Percentiles rank a stretch among this genome's conserved stretches.
Conservation (phyloP, 345 rosid species). For the Reutealis trisperma region DNA sequence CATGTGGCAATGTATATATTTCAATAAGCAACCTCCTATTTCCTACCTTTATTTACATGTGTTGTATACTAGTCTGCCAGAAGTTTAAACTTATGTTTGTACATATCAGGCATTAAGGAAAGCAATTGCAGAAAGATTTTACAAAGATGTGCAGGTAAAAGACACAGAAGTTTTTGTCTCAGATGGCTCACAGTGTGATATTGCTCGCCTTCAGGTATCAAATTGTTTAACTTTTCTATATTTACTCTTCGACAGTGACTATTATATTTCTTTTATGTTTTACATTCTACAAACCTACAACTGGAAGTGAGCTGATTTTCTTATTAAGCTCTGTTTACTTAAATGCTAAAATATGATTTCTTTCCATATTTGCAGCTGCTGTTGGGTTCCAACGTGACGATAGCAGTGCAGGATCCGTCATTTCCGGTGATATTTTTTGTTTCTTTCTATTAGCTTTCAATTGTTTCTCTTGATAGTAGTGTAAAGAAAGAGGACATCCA, state of each 20-base stretch:
- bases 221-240: not conserved
- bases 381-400: slow-evolving; percentile 48
- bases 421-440: slow-evolving; percentile 47
- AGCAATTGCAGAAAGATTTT: slow-evolving; percentile 57
- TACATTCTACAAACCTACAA: not conserved
- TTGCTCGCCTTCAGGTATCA: slow-evolving; percentile 60
- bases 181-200: slow-evolving; percentile 69
- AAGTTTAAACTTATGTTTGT: not conserved
- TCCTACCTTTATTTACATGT: slow-evolving; percentile 1
- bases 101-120: slow-evolving; percentile 43
- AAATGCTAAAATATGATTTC: not conserved
- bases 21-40: not conserved
- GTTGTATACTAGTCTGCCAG: not conserved
- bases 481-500: not conserved
- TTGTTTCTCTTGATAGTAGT: not conserved
- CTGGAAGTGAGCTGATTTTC: not conserved
- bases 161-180: slow-evolving; percentile 61
- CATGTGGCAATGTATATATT: not conserved
- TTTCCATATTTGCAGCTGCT: slow-evolving; percentile 46
- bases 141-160: slow-evolving; percentile 43
- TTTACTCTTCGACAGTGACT: not conserved
- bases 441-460: not conserved
- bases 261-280: not conserved
- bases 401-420: slow-evolving; percentile 68
- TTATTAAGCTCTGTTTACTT: not conserved